These are phyloP conservation scores for Pseudogymnoascus sp. DNA, from an alignment of 2,329 filamentous ascomycete species.

Conservation along the genomic window DNA sequence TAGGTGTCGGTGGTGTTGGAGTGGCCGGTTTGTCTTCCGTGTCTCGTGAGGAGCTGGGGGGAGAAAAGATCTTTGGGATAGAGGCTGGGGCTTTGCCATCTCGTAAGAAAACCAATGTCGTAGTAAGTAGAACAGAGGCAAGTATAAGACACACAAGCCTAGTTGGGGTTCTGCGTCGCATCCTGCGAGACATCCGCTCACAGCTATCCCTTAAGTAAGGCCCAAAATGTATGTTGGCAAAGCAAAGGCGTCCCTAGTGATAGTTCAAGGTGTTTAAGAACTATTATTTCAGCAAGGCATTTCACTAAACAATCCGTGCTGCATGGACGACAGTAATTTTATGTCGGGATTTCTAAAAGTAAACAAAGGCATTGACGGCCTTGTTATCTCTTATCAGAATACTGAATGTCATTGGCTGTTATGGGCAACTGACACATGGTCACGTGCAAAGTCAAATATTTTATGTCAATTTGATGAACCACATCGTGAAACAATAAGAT, in stretches of 20 bases:
- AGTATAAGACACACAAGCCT: constrained; percentile 5
- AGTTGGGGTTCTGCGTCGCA: background rate
- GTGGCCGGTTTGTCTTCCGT: background rate
- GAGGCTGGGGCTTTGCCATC: background rate
- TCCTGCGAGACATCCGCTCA: background rate
- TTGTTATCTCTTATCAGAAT: background rate
- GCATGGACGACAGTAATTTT: background rate
- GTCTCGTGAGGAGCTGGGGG: background rate
- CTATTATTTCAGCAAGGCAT: background rate
- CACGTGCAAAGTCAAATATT: background rate
- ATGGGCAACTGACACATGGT: background rate
- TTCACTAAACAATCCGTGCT: background rate
- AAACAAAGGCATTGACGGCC: background rate
- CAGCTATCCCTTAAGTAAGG: background rate
- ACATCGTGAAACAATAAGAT: background rate
- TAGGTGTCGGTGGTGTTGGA: background rate
- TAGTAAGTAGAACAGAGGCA: background rate
- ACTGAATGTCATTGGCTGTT: background rate
- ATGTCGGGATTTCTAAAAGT: background rate
- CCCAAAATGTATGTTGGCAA: background rate
- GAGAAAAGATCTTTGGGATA: background rate
- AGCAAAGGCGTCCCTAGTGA: background rate
- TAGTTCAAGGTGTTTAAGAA: background rate
- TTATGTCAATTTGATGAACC: background rate
- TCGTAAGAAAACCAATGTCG: background rate